These are phyloP conservation scores for Aquilaria malaccensis DNA, from an alignment of 345 rosid genomes.

Conservation along the genomic window DNA sequence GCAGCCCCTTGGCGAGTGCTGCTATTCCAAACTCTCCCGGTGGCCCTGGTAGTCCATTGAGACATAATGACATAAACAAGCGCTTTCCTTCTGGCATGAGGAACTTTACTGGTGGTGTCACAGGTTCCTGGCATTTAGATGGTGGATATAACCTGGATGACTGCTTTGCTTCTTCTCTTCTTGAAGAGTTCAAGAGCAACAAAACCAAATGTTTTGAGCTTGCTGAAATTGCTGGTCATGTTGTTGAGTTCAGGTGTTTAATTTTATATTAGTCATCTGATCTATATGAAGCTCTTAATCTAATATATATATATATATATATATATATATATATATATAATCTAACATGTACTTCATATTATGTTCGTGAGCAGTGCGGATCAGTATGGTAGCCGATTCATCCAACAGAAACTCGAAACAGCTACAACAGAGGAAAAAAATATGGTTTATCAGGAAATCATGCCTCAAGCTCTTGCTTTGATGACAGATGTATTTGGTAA, in stretches of 20 bases:
- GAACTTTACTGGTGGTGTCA: slow-evolving; percentile 36
- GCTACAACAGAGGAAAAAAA: slow-evolving; percentile 40
- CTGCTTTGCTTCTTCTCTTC: slow-evolving; percentile 44
- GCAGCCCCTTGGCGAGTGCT: slow-evolving; percentile 45
- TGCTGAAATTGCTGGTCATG: slow-evolving; percentile 54
- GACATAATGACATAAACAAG: slow-evolving; percentile 43
- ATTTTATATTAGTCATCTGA: not conserved
- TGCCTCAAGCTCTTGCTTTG: slow-evolving; percentile 43
- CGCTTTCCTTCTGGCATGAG: slow-evolving; percentile 38
- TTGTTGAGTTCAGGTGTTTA: slow-evolving; percentile 55
- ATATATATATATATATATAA: not conserved
- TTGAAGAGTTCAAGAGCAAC: slow-evolving; percentile 64
- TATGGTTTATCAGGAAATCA: slow-evolving; percentile 46
- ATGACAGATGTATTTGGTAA: slow-evolving; percentile 63
- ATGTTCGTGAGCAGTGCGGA: slow-evolving; percentile 40
- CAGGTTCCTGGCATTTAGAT: slow-evolving; percentile 49
- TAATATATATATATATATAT: not conserved
- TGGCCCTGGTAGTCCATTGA: slow-evolving; percentile 40
- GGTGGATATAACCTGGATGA: slow-evolving; percentile 30
- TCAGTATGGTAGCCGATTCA: slow-evolving; percentile 56
- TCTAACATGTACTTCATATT: not conserved
- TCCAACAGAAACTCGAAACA: slow-evolving; percentile 50
- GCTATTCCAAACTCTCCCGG: slow-evolving; percentile 41
- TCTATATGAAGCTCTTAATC: slow-evolving; percentile 1
- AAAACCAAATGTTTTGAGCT: slow-evolving; percentile 53